Base-by-base conservation (phyloP, 164 flowering plant species). In the Santalum album region DNA sequence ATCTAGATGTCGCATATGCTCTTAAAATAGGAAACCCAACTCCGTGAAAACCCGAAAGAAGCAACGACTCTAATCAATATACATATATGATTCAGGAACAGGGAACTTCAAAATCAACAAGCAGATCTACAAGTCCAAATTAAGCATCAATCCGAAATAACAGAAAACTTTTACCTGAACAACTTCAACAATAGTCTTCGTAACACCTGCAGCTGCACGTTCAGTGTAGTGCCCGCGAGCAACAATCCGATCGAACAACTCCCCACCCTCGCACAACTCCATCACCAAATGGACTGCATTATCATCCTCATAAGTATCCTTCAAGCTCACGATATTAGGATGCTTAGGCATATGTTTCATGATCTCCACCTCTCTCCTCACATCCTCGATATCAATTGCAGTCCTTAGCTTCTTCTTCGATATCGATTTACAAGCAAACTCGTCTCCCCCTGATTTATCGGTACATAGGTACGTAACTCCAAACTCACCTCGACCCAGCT, bases 201-300 rank as follows among this genome's bases (percentile, higher is more conserved):
- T 62, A 32, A 72, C 69, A 20, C 54, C 62, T 5, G 76, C 76
- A 25, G 76, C 76, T 6, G 76, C 76, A 44, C 76, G 52, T 25
- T 72, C 76, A 6, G 72, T 72, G 35, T 72, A 72, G 57, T 72
- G 76, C 27, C 76, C 75, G 48, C 75, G 47, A 12, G 75, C 72
- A 34, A 72, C 75, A 49, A 72, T 72, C 62, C 75, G 65, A 56
- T 72, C 75, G 52, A 71, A 71, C 69, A 71, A 51, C 25, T 71
- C 75, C 9, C 75, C 75, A 25, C 75, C 75, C 47, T 64, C 76
- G 57, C 76, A 72, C 69, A 72, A 49, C 59, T 72, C 76, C 76
- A 72, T 68, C 25, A 72, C 76, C 46, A 72, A 29, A 48, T 72
- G 72, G 12, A 72, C 76, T 0, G 70, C 76, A 45, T 52, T 23